Conservation (phyloP, 345 rosid species). For the Reutealis trisperma region DNA sequence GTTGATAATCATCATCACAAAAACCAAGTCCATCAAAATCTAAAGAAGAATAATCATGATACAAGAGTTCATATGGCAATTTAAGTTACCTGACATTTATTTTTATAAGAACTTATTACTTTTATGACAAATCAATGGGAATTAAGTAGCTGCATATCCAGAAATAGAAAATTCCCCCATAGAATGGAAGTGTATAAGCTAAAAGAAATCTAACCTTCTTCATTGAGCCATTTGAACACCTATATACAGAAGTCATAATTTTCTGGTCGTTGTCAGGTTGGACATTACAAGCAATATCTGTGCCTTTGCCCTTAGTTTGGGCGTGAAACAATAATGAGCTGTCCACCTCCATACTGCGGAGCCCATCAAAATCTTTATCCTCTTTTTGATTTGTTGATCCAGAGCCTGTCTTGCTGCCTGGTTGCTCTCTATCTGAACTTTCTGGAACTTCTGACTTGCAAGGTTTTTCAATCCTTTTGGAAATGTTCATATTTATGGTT, state of each 20-base stretch:
- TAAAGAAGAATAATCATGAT: not conserved
- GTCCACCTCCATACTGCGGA: slow-evolving; percentile 26
- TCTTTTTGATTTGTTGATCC: slow-evolving; percentile 21
- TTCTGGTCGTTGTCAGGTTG: slow-evolving; percentile 21
- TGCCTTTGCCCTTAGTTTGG: slow-evolving; percentile 15
- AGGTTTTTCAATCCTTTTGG: slow-evolving; percentile 16
- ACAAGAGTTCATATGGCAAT: not conserved
- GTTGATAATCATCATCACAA: not conserved
- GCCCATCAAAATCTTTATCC: slow-evolving; percentile 13
- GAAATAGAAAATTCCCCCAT: not conserved
- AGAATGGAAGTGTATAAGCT: not conserved
- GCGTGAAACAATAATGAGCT: not conserved
- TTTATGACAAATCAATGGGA: not conserved
- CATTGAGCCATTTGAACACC: slow-evolving; percentile 16
- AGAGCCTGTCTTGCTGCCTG: slow-evolving; percentile 5
- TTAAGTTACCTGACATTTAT: not conserved
- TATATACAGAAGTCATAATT: slow-evolving; percentile 14
- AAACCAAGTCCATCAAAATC: not conserved
- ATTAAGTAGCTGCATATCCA: not conserved
- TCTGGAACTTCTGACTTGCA: slow-evolving; percentile 14
- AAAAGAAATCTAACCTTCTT: slow-evolving; percentile 13
- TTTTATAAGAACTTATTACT: not conserved
- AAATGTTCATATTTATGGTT: not conserved
- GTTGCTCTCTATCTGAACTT: slow-evolving; percentile 2
- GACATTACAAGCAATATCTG: slow-evolving; percentile 9